Evolutionary conservation across 73 alveolate genomes (phyloP).

Genomic region (Stentor roeselii): DNA sequence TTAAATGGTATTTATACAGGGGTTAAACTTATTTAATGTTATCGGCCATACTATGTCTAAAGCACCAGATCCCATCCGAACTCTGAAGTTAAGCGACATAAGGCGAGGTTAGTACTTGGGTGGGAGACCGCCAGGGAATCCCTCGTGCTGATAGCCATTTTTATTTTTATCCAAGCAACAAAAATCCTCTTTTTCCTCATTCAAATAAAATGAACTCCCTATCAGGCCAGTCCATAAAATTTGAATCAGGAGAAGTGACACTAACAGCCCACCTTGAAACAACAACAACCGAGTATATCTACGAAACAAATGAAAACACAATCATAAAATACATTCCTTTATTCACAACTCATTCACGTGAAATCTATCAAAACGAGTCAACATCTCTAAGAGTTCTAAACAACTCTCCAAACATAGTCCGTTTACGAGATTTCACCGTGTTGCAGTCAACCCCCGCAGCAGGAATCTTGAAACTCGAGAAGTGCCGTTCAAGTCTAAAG

Average conservation of each 20-base stretch:
- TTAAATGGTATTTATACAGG: too few species aligned
- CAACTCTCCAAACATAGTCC: background rate
- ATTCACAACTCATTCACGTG: background rate
- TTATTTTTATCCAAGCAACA: too few species aligned
- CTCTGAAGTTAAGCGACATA: too few species aligned
- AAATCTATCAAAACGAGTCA: background rate
- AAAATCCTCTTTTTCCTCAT: too few species aligned
- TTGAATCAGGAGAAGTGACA: background rate
- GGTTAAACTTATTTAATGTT: too few species aligned
- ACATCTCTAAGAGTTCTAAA: background rate
- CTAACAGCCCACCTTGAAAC: background rate
- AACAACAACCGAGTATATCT: background rate
- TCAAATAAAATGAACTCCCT: too few species aligned
- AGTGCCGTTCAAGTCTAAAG: background rate
- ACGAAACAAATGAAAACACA: background rate
- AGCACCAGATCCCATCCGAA: too few species aligned
- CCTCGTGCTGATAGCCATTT: too few species aligned
- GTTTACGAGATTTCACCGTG: background rate
- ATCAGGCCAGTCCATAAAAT: background rate
- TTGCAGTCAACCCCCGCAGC: background rate
- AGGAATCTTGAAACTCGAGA: background rate
- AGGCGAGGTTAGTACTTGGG: too few species aligned
- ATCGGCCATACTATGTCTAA: too few species aligned
- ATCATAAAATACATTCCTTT: constrained; percentile 7
- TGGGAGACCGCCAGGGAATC: too few species aligned